Base-by-base conservation (phyloP, 305 asterid genomes). In the Fraxinus latifolia region DNA sequence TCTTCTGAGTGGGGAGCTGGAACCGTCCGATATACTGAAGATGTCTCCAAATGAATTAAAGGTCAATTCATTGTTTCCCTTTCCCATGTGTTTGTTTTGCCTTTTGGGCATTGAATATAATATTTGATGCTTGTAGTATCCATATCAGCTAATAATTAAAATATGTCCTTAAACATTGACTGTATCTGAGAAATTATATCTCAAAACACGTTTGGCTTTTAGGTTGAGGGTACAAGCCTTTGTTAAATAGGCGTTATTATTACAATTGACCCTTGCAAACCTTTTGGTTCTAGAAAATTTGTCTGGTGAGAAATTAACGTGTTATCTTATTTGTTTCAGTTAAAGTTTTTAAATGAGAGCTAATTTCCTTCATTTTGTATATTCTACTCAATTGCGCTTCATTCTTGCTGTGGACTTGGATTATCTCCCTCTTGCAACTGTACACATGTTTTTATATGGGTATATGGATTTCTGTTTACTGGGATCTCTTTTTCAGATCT, bases 41-140 rank as follows among this genome's bases (percentile, higher is more conserved):
- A 93, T 95, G 97, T 85, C 93, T 42, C 95, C 96, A 31, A 86
- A 71, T 73, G 97, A 95, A 84, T 88, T 95, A 65, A 95, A 93
- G 97, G 99, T 95, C 58, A 42, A 76, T 27, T 55, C 77, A 15
- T 77, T 74, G 7, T 81, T 58, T 71, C 17, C 55, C 25, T 79
- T 42, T 11, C 36, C 32, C 15, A 12, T 17, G 14, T 14, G 9
- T 5, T 74, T 74, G 39, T 37, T 71, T 9, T 77, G 76, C 47
- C 37, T 47, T 65, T 27, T 67, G 8, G 11, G 80, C 65, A 76
- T 81, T 8, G 9, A 27, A 27, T 27, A 27, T 27, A 25, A 19
- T 68, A 78, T 15, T 82, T 29, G 77, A 80, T 17, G 27, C 76
- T 67, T 39, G 29, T 80, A 82, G 79, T 27, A 25, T 70, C 44